phyloP scores from a whole-genome alignment of 257 asterid species.

The Coffea eugenioides region DNA sequence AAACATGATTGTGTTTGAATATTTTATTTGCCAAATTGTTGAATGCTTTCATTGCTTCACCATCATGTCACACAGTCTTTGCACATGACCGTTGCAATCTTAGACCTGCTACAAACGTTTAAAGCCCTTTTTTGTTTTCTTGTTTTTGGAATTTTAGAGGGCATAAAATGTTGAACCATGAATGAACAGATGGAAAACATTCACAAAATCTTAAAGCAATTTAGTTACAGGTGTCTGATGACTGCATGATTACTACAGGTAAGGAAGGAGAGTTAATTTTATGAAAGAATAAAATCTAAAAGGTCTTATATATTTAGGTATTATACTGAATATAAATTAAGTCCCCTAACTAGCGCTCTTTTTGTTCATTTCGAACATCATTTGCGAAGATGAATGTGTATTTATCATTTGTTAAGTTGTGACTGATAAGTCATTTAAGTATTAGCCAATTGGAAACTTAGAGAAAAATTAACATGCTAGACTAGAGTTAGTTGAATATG shows the following conservation, averaged over 20 bases:
- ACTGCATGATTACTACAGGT: too few species aligned
- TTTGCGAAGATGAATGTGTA: neutral
- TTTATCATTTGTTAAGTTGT: neutral
- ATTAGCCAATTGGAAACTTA: neutral
- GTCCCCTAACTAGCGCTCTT: too few species aligned
- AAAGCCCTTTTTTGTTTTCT: neutral
- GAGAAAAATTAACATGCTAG: neutral
- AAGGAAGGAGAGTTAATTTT: too few species aligned
- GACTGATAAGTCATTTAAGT: neutral
- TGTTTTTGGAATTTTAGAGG: neutral
- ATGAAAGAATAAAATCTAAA: too few species aligned
- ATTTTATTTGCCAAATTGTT: neutral
- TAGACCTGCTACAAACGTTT: neutral
- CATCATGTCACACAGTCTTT: neutral
- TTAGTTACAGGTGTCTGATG: too few species aligned
- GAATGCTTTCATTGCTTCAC: constrained; percentile 7
- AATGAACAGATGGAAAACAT: too few species aligned
- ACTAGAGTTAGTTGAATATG: neutral
- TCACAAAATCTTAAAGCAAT: too few species aligned
- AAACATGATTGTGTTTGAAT: neutral
- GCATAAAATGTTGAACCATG: neutral
- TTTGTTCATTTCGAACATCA: neutral
- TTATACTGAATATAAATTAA: too few species aligned
- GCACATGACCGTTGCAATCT: constrained; percentile 11
- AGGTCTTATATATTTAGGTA: too few species aligned